phyloP scores from a whole-genome alignment of 2,329 filamentous ascomycete genomes.

The Fusarium albidum region DNA sequence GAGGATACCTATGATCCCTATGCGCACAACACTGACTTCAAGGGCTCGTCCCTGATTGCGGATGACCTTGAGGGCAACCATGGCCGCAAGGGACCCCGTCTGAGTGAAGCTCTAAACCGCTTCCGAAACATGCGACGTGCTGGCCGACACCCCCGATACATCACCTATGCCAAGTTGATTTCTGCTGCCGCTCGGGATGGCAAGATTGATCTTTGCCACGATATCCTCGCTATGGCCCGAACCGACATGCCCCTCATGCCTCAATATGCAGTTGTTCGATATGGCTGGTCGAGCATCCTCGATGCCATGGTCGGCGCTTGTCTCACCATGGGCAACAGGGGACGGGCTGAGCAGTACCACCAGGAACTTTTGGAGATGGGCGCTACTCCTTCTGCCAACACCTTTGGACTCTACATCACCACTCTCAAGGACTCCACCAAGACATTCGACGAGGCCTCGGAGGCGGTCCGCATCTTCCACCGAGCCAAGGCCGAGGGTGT shows the following conservation, averaged over 20 bases:
- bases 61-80: constrained; percentile 86
- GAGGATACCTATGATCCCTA: constrained; percentile 94
- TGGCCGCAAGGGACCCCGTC: constrained; percentile 74
- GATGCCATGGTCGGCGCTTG: constrained; percentile 97
- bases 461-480: constrained; percentile 97
- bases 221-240: constrained; percentile 89
- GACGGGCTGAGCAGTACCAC: constrained; percentile 85
- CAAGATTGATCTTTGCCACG: constrained; percentile 82
- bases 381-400: constrained; percentile 92
- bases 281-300: constrained; percentile 95
- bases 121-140: constrained; percentile 94
- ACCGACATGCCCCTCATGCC: constrained; percentile 85
- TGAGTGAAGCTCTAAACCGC: constrained; percentile 82
- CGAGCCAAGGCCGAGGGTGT: constrained; percentile 93
- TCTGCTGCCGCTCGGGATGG: constrained; percentile 85
- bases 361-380: constrained; percentile 92
- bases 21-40: constrained; percentile 88
- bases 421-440: constrained; percentile 96
- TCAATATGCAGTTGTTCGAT: constrained; percentile 87
- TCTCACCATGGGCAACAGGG: constrained; percentile 81
- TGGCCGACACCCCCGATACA: constrained; percentile 91
- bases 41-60: constrained; percentile 88
- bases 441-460: constrained; percentile 96
- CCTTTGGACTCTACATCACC: constrained; percentile 98
- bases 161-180: constrained; percentile 96